Base-by-base conservation (phyloP, 176 grass and related monocot species). In the Dactylis glomerata region DNA sequence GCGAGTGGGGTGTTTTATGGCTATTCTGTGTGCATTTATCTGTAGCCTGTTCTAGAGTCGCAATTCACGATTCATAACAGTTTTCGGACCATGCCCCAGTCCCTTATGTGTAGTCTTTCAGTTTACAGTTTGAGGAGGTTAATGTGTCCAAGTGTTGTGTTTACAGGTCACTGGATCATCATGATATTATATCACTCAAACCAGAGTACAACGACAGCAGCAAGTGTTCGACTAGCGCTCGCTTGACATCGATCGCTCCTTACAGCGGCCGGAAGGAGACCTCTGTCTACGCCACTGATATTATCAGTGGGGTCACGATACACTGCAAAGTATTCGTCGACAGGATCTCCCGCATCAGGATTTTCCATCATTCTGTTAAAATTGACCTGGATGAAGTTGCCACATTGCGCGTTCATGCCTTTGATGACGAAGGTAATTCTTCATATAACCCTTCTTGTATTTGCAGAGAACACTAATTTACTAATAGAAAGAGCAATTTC, bases 371-470 rank as follows among this genome's bases (percentile, higher is more conserved):
- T 87, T 87, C 96, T 78, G 87, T 95, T 51, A 98, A 98, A 85
- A 98, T 98, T 42, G 91, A 98, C 82, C 85, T 98, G 45, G 96
- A 98, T 90, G 93, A 98, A 87, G 61, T 95, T 49, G 91, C 96
- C 27, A 90, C 93, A 9, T 87, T 98, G 46, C 96, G 70, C 76
- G 87, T 93, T 64, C 93, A 86, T 54, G 92, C 88, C 68, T 98
- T 98, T 45, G 93, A 98, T 79, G 87, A 84, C 38, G 93, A 95
- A 95, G 93, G 96, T 98, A 87, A 65, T 40, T 37, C 1, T 54
- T 31, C 1, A 13, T 80, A 22, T 57, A 59, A 24, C 36, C 6
- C 28, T 82, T 78, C 50, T 8, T 62, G 41, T 61, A 22, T 26
- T 40, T 50, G 6, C 51, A 31, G 34, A 66, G 45, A 70, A 77